These are phyloP conservation scores for Linum lewisii DNA, from an alignment of 345 rosid species.

Conservation along the genomic window DNA sequence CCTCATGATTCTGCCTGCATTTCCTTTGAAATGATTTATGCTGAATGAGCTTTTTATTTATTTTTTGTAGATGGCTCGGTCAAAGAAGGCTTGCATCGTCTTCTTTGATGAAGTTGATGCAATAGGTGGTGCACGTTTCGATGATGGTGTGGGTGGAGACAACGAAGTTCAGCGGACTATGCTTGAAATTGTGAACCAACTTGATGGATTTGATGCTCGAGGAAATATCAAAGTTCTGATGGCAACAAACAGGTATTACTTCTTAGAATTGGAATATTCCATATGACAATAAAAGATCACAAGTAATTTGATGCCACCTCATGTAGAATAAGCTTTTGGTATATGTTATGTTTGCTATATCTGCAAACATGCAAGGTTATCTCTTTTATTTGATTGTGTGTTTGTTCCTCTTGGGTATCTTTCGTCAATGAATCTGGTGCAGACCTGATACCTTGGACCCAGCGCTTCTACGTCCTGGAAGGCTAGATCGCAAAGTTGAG, in stretches of 20 bases:
- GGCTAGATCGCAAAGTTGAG: constrained; percentile 91
- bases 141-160: constrained; percentile 78
- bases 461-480: constrained; percentile 84
- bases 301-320: no score
- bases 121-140: constrained; percentile 79
- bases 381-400: no score
- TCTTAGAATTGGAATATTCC: no score
- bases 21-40: not conserved
- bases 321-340: no score
- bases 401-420: no score
- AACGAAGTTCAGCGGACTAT: constrained; percentile 75
- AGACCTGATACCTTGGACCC: constrained; percentile 97
- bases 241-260: constrained; percentile 87
- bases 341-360: no score
- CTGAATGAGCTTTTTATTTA: not conserved
- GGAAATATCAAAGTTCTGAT: constrained; percentile 99
- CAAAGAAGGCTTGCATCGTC: constrained; percentile 77
- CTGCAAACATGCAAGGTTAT: no score
- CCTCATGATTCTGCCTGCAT: not conserved
- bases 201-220: constrained; percentile 87
- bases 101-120: constrained; percentile 87
- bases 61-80: constrained; percentile 63
- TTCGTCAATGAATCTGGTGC: not conserved
- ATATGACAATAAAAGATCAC: no score
- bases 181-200: constrained; percentile 87